phyloP scores from a whole-genome alignment of 345 rosid species.

The Populus euphratica region DNA sequence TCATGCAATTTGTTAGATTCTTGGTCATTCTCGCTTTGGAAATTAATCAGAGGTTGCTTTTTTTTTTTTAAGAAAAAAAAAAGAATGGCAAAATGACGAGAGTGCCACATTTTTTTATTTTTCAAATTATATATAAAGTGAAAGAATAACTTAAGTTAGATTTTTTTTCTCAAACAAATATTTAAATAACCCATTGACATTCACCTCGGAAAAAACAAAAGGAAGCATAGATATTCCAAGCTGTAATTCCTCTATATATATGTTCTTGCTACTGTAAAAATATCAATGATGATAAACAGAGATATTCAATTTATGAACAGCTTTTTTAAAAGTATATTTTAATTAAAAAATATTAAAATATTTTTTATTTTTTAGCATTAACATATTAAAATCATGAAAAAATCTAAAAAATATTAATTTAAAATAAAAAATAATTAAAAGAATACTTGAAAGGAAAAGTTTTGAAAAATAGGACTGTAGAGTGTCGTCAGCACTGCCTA shows the following conservation, averaged over 20 bases:
- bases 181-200: neutral
- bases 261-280: neutral
- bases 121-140: neutral
- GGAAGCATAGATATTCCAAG: neutral
- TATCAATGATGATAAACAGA: neutral
- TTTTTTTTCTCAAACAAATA: neutral
- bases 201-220: neutral
- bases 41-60: neutral
- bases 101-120: neutral
- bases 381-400: too few relatives aligned
- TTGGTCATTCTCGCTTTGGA: slow-evolving; percentile 8
- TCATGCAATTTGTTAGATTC: slow-evolving; percentile 31
- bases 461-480: too few relatives aligned
- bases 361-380: too few relatives aligned
- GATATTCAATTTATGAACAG: neutral
- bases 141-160: neutral
- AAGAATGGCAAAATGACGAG: neutral
- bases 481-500: too few relatives aligned
- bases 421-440: too few relatives aligned
- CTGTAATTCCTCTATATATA: neutral
- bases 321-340: too few relatives aligned
- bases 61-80: neutral
- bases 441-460: too few relatives aligned
- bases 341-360: too few relatives aligned
- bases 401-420: too few relatives aligned